Conservation (phyloP, 2,329 filamentous ascomycete species). For the Diaporthe destruens region DNA sequence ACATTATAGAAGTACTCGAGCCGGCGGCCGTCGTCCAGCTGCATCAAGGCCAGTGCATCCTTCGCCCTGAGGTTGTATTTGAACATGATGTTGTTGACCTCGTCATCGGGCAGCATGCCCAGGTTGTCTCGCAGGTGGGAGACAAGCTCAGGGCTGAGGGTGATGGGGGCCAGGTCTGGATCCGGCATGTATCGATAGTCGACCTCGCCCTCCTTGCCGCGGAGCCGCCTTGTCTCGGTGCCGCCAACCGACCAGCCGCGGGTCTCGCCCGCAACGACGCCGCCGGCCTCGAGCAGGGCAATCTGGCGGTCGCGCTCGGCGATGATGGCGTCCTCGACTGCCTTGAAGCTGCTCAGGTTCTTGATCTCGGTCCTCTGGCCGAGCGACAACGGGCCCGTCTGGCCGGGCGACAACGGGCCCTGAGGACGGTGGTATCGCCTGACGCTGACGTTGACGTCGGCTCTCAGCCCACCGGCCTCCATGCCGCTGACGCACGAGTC, state of each 20-base stretch:
- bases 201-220: conserved; percentile 96
- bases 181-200: conserved; percentile 99
- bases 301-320: conserved; percentile 94
- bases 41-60: conserved; percentile 84
- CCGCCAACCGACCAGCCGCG: conserved; percentile 91
- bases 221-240: conserved; percentile 82
- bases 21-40: conserved; percentile 81
- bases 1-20: conserved; percentile 85
- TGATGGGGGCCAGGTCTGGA: conserved; percentile 84
- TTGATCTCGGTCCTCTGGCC: conserved; percentile 97
- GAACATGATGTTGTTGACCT: conserved; percentile 71
- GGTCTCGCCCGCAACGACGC: conserved; percentile 84
- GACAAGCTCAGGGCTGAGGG: conserved; percentile 80
- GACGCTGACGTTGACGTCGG: conserved; percentile 96
- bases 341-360: conserved; percentile 94
- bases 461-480: conserved; percentile 90
- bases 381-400: too few species aligned
- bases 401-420: too few species aligned
- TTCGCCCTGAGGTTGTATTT: conserved; percentile 79
- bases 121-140: conserved; percentile 71
- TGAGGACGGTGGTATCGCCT: too few species aligned
- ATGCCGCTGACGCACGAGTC: conserved; percentile 92
- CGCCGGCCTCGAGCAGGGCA: conserved; percentile 79
- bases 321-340: conserved; percentile 93
- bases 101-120: conserved; percentile 78